Evolutionary conservation across 1,284 basidiomycete species (phyloP).

Genomic region (Lignosus rhinocerotis): DNA sequence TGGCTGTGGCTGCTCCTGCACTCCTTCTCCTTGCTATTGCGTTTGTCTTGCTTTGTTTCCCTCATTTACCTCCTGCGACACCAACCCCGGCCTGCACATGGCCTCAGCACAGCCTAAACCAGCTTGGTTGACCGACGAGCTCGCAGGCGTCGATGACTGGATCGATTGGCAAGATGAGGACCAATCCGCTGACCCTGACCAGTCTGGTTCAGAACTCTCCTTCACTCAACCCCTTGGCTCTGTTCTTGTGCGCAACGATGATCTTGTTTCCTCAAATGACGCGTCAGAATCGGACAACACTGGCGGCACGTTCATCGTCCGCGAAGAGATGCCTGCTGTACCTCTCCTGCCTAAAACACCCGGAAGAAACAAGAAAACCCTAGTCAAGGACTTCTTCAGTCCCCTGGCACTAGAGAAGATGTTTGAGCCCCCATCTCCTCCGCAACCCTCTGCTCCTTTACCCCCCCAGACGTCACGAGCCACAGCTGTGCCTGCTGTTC

Average conservation of each 20-base stretch:
- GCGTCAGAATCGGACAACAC: slow-evolving; percentile 27
- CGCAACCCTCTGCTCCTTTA: slow-evolving; percentile 31
- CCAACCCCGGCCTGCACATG: slow-evolving; percentile 2
- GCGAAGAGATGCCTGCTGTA: slow-evolving; percentile 63
- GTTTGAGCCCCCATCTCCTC: slow-evolving; percentile 89
- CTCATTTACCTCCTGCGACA: not conserved
- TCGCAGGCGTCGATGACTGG: slow-evolving; percentile 39
- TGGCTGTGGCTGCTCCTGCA: not conserved
- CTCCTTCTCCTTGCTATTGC: not conserved
- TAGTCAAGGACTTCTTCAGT: slow-evolving; percentile 82
- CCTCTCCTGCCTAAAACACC: slow-evolving; percentile 66
- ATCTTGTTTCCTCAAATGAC: slow-evolving; percentile 34
- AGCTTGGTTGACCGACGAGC: slow-evolving; percentile 56
- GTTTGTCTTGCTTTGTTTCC: not conserved
- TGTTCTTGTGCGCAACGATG: slow-evolving; percentile 49
- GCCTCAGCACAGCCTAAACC: slow-evolving; percentile 30
- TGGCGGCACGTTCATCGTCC: slow-evolving; percentile 79
- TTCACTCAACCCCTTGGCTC: slow-evolving; percentile 59
- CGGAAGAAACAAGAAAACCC: slow-evolving; percentile 57
- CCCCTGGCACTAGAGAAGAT: slow-evolving; percentile 83
- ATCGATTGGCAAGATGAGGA: slow-evolving; percentile 48
- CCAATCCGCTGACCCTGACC: slow-evolving; percentile 29
- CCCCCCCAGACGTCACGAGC: slow-evolving; percentile 20
- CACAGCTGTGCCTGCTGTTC: slow-evolving; percentile 33
- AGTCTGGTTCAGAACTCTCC: slow-evolving; percentile 53